Percentiles rank a stretch among this genome's conserved stretches.
Conservation (phyloP, 2,329 filamentous ascomycete species). For the Aspergillus sp. region DNA sequence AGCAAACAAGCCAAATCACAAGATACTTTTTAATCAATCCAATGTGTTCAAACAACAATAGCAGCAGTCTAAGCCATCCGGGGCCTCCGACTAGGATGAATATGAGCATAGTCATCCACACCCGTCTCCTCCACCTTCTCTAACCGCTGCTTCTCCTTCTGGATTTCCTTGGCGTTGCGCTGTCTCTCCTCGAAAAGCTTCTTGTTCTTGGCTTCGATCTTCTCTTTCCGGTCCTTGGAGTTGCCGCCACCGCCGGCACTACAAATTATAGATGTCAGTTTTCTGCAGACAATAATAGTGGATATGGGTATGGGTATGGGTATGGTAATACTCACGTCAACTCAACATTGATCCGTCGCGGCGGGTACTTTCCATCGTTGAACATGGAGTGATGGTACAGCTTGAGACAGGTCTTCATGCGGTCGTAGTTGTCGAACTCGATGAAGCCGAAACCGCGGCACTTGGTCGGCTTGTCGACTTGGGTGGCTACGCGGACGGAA, state of each 20-base stretch:
- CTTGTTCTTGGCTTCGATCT: constrained; percentile 82
- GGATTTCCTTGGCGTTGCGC: constrained; percentile 52
- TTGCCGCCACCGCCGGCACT: constrained; percentile 83
- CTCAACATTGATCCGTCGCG: constrained; percentile 87
- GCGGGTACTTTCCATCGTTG: constrained; percentile 54
- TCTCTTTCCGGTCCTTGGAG: constrained; percentile 68
- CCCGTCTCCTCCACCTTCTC: constrained; percentile 18
- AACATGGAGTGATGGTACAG: constrained; percentile 87
- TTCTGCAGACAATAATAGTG: too few relatives aligned
- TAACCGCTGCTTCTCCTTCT: constrained; percentile 46
- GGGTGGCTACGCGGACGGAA: constrained; percentile 71
- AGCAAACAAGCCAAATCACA: constrained; percentile 7
- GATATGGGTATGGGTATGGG: not conserved
- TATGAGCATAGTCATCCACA: constrained; percentile 34
- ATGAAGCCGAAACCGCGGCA: constrained; percentile 82
- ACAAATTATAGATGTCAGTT: not conserved
- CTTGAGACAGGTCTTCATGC: constrained; percentile 90
- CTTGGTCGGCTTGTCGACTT: constrained; percentile 62
- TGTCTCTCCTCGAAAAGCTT: constrained; percentile 73
- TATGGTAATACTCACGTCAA: constrained; percentile 64
- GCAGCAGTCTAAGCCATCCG: constrained; percentile 29
- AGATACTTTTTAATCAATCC: not conserved
- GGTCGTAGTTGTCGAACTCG: constrained; percentile 82
- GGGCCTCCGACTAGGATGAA: constrained; percentile 49
- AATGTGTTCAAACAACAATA: not conserved